Conservation (phyloP, 148 eudicot genomes). For the Vaccinium myrtillus region DNA sequence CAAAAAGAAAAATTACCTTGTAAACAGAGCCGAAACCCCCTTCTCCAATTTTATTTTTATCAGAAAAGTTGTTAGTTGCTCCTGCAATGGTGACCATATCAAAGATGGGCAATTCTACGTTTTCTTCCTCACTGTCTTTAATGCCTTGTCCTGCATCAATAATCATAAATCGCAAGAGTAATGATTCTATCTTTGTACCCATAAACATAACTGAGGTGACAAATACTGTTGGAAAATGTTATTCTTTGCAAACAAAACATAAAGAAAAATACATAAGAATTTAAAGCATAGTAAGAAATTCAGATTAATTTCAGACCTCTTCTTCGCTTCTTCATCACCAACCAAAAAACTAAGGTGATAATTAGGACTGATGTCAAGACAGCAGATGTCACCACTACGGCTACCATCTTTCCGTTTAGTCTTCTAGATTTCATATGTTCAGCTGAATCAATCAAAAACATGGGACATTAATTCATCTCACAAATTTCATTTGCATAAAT, state of each 20-base stretch:
- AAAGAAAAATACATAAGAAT: background rate
- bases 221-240: background rate
- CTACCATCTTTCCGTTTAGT: background rate
- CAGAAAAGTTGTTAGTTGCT: constrained; percentile 4
- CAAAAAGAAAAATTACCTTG: constrained; percentile 13
- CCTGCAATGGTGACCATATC: background rate
- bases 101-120: constrained; percentile 4
- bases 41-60: background rate
- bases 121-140: background rate
- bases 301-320: too few relatives aligned
- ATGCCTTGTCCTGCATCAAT: background rate
- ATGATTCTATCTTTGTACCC: too few relatives aligned
- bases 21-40: constrained; percentile 28
- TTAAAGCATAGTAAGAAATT: too few relatives aligned
- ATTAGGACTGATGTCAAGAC: background rate
- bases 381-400: background rate
- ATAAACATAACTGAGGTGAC: too few relatives aligned
- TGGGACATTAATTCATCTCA: background rate
- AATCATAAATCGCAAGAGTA: background rate
- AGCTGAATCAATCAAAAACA: background rate
- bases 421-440: background rate
- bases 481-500: background rate
- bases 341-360: background rate
- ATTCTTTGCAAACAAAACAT: background rate
- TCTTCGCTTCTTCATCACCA: background rate